A percentile compares a stretch with the other conserved stretches of the same genome.
Evolutionary conservation across 306 rosid species (phyloP).

Genomic region (Hippophae gyantsensis): DNA sequence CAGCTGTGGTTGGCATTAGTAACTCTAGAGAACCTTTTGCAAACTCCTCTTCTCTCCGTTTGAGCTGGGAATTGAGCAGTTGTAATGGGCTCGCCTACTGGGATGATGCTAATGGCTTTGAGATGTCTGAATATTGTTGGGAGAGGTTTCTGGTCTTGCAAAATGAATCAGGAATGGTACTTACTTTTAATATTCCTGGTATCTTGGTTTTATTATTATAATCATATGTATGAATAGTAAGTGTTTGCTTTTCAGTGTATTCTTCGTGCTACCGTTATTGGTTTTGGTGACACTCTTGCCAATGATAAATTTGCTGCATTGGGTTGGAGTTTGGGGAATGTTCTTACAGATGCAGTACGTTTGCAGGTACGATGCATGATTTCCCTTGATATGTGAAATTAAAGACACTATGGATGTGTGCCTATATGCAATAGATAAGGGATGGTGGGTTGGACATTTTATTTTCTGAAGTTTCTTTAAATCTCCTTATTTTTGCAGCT

Average conservation of each 20-base stretch:
- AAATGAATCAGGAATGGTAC: slow-evolving; percentile 83
- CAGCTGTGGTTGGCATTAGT: slow-evolving; percentile 70
- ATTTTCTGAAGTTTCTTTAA: slow-evolving; percentile 18
- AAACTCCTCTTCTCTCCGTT: slow-evolving; percentile 75
- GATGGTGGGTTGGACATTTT: background rate
- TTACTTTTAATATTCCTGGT: slow-evolving; percentile 12
- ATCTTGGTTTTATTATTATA: slow-evolving; percentile 15
- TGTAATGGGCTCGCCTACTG: slow-evolving; percentile 72
- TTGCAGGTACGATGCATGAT: slow-evolving; percentile 53
- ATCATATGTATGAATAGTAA: background rate
- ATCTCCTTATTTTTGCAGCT: slow-evolving; percentile 52
- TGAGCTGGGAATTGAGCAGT: slow-evolving; percentile 74
- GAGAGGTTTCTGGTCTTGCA: slow-evolving; percentile 77
- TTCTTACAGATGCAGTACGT: slow-evolving; percentile 67
- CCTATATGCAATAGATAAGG: background rate
- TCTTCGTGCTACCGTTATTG: slow-evolving; percentile 66
- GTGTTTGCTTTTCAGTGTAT: slow-evolving; percentile 53
- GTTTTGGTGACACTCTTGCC: slow-evolving; percentile 33
- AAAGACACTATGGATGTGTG: background rate
- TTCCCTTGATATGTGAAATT: background rate
- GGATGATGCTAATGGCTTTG: slow-evolving; percentile 42
- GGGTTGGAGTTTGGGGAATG: slow-evolving; percentile 29
- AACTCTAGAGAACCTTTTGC: slow-evolving; percentile 69
- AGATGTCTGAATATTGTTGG: slow-evolving; percentile 44
- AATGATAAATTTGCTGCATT: slow-evolving; percentile 26